phyloP scores from a whole-genome alignment of 2,329 filamentous ascomycete species.

The Arthrobotrys sinensis region DNA sequence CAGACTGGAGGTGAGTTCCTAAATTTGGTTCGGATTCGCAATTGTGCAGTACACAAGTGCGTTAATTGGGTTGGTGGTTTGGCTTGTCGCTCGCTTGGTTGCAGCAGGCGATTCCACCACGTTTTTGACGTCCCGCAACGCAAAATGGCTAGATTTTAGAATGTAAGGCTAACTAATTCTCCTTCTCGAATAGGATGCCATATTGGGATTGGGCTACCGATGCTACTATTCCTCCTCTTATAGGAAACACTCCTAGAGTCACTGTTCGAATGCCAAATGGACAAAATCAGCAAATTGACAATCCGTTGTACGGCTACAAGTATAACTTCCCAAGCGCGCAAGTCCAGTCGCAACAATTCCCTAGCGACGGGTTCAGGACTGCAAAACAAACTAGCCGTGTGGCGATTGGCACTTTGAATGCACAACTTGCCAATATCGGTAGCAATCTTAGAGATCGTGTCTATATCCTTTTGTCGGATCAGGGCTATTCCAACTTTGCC shows the following conservation, averaged over 20 bases:
- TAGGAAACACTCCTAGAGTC: conserved; percentile 65
- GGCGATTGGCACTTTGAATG: conserved; percentile 30
- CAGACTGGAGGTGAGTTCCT: conserved; percentile 45
- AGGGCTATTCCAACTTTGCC: conserved; percentile 77
- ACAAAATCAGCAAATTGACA: conserved; percentile 73
- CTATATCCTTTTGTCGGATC: conserved; percentile 44
- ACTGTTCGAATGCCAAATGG: conserved; percentile 72
- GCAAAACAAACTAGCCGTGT: conserved; percentile 29
- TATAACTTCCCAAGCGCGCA: conserved; percentile 67
- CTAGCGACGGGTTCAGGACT: conserved; percentile 26
- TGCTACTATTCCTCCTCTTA: conserved; percentile 65
- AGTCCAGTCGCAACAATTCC: conserved; percentile 12
- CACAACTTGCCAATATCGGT: conserved; percentile 44
- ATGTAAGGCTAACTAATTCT: conserved; percentile 18
- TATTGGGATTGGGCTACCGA: conserved; percentile 72
- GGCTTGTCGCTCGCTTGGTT: conserved; percentile 21
- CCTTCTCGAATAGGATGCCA: conserved; percentile 52
- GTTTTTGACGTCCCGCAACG: conserved; percentile 45
- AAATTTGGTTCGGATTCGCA: background rate
- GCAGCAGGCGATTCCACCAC: conserved; percentile 9
- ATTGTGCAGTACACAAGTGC: background rate
- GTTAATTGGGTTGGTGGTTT: conserved; percentile 2
- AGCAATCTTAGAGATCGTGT: conserved; percentile 49
- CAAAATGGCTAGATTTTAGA: background rate
- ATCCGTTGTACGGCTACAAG: conserved; percentile 75